Evolutionary conservation across 1,284 basidiomycete species (phyloP).

Genomic region (Volvariella surrecta): DNA sequence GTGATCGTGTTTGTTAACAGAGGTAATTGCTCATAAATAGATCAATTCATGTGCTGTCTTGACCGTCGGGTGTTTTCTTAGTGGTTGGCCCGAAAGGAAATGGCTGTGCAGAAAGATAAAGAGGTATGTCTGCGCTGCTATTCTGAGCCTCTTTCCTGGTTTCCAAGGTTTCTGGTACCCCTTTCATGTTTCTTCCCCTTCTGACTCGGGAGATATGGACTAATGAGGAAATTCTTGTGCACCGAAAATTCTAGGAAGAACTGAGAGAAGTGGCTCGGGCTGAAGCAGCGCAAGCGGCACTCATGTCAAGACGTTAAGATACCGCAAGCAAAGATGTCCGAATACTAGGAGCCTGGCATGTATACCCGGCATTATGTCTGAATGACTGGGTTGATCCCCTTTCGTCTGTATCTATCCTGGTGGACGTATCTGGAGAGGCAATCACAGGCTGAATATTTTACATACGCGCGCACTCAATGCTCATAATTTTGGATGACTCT

Average conservation of each 20-base stretch:
- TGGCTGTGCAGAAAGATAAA: slow-evolving; percentile 19
- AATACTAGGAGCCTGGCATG: not conserved
- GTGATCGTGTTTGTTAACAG: slow-evolving; percentile 13
- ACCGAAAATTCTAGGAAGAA: slow-evolving; percentile 16
- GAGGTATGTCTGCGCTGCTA: slow-evolving; percentile 14
- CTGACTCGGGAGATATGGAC: too few relatives aligned
- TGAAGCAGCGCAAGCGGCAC: slow-evolving; percentile 21
- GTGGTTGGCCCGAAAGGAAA: slow-evolving; percentile 25
- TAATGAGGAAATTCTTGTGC: not conserved
- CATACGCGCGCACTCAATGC: too few relatives aligned
- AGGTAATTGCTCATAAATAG: slow-evolving; percentile 15
- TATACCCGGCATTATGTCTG: not conserved
- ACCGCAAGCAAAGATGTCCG: not conserved
- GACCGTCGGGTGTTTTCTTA: slow-evolving; percentile 10
- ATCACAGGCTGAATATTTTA: too few relatives aligned
- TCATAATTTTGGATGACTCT: too few relatives aligned
- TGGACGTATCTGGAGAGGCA: too few relatives aligned
- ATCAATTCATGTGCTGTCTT: not conserved
- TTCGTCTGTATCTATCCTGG: too few relatives aligned
- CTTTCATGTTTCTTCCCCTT: too few relatives aligned
- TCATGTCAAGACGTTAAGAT: slow-evolving; percentile 4
- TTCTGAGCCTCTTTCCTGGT: not conserved
- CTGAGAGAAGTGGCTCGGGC: slow-evolving; percentile 21
- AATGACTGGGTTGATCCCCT: too few relatives aligned
- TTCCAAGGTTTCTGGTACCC: too few relatives aligned